Evolutionary conservation across 768 basidiomycete species (phyloP), one percentile per base, ranked within the genome.

Genomic region (Xanthoconium stramineum): DNA sequence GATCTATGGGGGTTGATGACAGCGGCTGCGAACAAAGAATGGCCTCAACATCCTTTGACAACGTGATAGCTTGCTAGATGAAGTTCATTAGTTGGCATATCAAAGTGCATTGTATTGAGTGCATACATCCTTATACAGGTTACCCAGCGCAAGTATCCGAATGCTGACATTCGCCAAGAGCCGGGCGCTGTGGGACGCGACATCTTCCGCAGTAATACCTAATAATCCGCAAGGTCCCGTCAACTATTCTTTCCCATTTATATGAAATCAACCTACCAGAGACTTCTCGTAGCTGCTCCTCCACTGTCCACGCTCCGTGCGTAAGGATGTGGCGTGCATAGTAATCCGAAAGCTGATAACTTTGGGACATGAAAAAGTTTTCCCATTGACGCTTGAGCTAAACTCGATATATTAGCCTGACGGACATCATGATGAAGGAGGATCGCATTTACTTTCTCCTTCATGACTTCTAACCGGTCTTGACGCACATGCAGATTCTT

Each of bases 351-450:
- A 94, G 76, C 9, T 80, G 76, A 71, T 91, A 92, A 2, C 92
- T 89, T 71, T 94, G 89, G 8, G 83, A 84, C 54, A 98, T 80
- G 73, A 84, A 85, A 72, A 94, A 92, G 71, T 98, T 99, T 59
- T 86, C 81, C 82, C 87, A 92, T 52, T 86, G 83, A 57, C 86
- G 81, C 71, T 84, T 82, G 39, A 86, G 76, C 92, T 95, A 64
- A 14, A 28, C 12, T 40, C 38, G 19, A 44, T 10, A 46, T 1
- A 28, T 61, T 28, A 62, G 52, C 35, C 19, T 55, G 38, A 19
- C 11, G 36, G 30, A 42, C 33, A 46, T 30, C 29, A 35, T 4
- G 37, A 45, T 13, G 28, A 40, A 60, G 36, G 32, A 17, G 52
- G 14, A 29, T 15, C 60, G 77, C 40, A 15, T 11, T 57, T 47